Percentiles rank a stretch among this genome's conserved stretches.
Conservation (phyloP, 73 alveolate genomes). For the Strombidium stylifer region DNA sequence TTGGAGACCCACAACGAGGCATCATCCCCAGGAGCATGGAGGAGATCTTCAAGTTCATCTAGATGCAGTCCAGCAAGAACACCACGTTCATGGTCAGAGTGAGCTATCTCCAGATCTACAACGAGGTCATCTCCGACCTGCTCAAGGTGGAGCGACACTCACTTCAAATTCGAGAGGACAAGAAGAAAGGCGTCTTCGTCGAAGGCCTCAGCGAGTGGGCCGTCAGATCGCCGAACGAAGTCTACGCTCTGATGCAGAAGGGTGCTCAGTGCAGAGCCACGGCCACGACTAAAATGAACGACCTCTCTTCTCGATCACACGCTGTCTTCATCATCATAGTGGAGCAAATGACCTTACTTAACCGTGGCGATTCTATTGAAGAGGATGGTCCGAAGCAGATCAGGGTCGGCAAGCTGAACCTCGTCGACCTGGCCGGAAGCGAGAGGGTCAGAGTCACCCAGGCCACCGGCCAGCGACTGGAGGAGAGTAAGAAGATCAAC, state of each 20-base stretch:
- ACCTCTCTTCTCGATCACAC: constrained; percentile 94
- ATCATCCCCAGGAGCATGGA: constrained; percentile 97
- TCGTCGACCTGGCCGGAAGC: constrained; percentile 90
- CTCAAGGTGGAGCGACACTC: constrained; percentile 73
- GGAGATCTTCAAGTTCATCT: constrained; percentile 90
- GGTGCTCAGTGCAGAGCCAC: constrained; percentile 89
- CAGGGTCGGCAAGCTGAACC: constrained; percentile 85
- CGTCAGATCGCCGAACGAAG: constrained; percentile 89
- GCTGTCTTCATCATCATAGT: constrained; percentile 95
- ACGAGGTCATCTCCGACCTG: constrained; percentile 97
- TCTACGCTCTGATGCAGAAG: constrained; percentile 58
- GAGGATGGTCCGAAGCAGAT: constrained; percentile 46
- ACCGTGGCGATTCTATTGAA: constrained; percentile 8
- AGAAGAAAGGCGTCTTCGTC: constrained; percentile 94
- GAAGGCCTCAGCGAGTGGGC: constrained; percentile 97
- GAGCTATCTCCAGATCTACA: constrained; percentile 84
- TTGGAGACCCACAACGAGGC: constrained; percentile 95
- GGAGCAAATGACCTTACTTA: constrained; percentile 72
- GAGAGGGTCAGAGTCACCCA: constrained; percentile 87
- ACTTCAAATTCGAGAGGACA: constrained; percentile 91
- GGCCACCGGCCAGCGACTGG: constrained; percentile 87
- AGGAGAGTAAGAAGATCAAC: constrained; percentile 85
- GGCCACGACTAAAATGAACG: constrained; percentile 94
- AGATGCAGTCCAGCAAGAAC: constrained; percentile 70
- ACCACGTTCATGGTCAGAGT: constrained; percentile 92